Evolutionary conservation across 345 rosid genomes (phyloP), one percentile per base, ranked within the genome.

Genomic region (Cochlearia excelsa): DNA sequence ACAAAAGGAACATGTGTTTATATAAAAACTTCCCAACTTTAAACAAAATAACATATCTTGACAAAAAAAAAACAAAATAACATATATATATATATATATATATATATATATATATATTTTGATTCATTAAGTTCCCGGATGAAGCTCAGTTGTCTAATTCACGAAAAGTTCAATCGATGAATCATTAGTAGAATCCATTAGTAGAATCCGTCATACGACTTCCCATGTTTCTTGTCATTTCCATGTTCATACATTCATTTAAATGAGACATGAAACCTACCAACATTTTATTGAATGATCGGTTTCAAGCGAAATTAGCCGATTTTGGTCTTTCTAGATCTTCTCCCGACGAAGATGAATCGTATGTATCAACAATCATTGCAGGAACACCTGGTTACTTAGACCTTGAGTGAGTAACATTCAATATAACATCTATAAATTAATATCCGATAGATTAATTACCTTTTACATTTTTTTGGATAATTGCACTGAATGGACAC

Each of bases 321-420:
- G 90, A 84, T 63, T 82, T 84, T 61, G 94, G 94, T 16, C 67
- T 81, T 4, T 81, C 90, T 7, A 78, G 62, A 61, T 34, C 54
- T 53, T 67, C 67, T 40, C 75, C 72, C 8, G 56, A 59, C 1
- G 85, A 70, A 41, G 73, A 61, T 7, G 60, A 49, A 10, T 34
- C 68, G 5, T 43, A 59, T 58, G 73, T 77, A 23, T 78, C 81
- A 4, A 78, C 85, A 7, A 4, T 30, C 5, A 68, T 76, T 51
- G 78, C 78, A 4, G 84, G 90, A 29, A 86, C 23, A 16, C 23
- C 23, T 0, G 87, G 82, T 6, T 79, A 79, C 75, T 60, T 77
- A 5, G 82, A 79, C 51, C 79, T 76, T 11, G 80, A 77, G 84
- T 79, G 53, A 68, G 84, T 76, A 34, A 3, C 3, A 34, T 3